A percentile compares a stretch with the other conserved stretches of the same genome.
Evolutionary conservation across 306 rosid genomes (phyloP).

Genomic region (Fragaria ananassa): DNA sequence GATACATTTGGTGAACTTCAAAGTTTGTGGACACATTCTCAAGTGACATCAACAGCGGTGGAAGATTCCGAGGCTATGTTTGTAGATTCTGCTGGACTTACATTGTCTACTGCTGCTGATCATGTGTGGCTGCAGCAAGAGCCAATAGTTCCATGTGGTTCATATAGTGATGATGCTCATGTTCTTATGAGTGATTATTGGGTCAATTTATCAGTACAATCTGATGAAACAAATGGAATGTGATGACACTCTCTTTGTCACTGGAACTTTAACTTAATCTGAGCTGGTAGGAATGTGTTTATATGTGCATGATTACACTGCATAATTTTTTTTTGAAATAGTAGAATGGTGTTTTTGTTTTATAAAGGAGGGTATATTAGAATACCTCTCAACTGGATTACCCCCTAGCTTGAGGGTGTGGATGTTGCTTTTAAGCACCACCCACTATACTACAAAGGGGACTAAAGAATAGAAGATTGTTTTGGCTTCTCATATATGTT

Average conservation of each 20-base stretch:
- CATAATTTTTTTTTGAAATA: not conserved
- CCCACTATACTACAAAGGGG: too few relatives aligned
- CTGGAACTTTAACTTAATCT: not conserved
- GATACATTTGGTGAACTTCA: slow-evolving; percentile 25
- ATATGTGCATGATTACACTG: not conserved
- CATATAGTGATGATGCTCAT: slow-evolving; percentile 4
- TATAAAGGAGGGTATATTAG: too few relatives aligned
- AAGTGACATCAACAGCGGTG: not conserved
- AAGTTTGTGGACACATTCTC: slow-evolving; percentile 22
- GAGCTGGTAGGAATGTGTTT: not conserved
- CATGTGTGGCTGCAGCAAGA: slow-evolving; percentile 21
- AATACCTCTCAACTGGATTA: too few relatives aligned
- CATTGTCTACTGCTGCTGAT: not conserved
- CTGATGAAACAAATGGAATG: slow-evolving; percentile 7
- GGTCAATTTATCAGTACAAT: slow-evolving; percentile 4
- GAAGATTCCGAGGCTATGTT: not conserved
- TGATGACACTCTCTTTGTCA: not conserved
- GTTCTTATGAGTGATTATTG: slow-evolving; percentile 2
- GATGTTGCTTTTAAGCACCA: too few relatives aligned
- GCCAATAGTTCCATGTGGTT: slow-evolving; percentile 11
- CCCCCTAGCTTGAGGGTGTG: too few relatives aligned
- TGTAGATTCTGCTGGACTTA: not conserved
- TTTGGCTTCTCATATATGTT: too few relatives aligned
- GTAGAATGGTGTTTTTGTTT: not conserved
- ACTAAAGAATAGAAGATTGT: too few relatives aligned